Percentiles rank a stretch among this genome's conserved stretches.
phyloP scores from a whole-genome alignment of 148 eudicot species.

The Amaranthus palmeri region DNA sequence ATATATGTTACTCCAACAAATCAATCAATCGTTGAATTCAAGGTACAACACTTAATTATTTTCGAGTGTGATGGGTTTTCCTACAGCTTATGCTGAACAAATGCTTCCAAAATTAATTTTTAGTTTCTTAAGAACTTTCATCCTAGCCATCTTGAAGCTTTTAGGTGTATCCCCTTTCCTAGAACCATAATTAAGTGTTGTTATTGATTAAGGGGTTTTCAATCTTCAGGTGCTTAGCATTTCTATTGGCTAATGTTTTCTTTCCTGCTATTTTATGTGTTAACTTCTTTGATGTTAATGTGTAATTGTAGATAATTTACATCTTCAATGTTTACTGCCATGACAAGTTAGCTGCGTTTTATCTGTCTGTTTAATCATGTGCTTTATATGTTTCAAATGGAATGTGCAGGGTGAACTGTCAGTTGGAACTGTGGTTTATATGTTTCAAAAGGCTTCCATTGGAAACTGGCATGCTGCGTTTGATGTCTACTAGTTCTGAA shows the following conservation, averaged over 20 bases:
- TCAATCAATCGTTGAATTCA: no score
- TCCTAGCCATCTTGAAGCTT: constrained; percentile 24
- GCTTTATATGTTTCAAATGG: not conserved
- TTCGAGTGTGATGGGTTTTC: constrained; percentile 43
- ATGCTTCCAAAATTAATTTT: constrained; percentile 51
- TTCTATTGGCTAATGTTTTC: not conserved
- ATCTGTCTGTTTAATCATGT: not conserved
- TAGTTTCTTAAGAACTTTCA: constrained; percentile 29
- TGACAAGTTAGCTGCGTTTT: not conserved
- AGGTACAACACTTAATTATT: no score
- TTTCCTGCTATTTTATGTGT: not conserved
- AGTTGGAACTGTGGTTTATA: constrained; percentile 79
- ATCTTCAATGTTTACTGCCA: not conserved
- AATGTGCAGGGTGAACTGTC: constrained; percentile 86
- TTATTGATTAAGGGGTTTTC: not conserved
- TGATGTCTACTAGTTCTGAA: no score
- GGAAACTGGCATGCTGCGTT: no score
- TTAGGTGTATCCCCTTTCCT: constrained; percentile 56
- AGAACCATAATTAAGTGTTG: constrained; percentile 35
- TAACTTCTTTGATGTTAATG: not conserved
- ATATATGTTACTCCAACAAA: no score
- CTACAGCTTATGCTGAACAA: constrained; percentile 48
- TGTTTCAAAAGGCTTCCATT: no score
- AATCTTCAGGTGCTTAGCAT: not conserved
- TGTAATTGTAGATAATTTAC: not conserved